Evolutionary conservation across 495 filamentous ascomycete species (phyloP).

Genomic region (Glarea lozoyensis): DNA sequence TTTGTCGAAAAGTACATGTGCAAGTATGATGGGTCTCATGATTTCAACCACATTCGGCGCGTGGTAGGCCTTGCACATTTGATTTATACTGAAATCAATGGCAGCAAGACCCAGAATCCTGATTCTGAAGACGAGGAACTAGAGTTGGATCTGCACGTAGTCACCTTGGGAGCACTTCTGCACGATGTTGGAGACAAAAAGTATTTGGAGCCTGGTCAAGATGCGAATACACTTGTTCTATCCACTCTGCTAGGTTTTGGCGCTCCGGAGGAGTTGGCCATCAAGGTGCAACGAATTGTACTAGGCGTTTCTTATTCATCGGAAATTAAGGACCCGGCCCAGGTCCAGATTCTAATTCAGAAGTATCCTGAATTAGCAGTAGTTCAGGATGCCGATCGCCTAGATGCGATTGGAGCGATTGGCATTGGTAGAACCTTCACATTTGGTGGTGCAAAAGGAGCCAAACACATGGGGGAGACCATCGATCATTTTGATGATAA

Average conservation of each 20-base stretch:
- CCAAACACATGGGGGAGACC: conserved; percentile 43
- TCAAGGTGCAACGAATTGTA: conserved; percentile 58
- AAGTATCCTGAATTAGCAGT: conserved; percentile 66
- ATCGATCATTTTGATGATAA: conserved; percentile 78
- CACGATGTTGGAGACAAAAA: conserved; percentile 88
- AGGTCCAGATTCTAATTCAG: conserved; percentile 32
- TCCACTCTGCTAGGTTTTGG: conserved; percentile 49
- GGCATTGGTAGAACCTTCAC: conserved; percentile 75
- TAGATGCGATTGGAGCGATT: conserved; percentile 82
- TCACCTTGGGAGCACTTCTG: conserved; percentile 67
- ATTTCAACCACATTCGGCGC: conserved; percentile 73
- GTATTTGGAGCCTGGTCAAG: conserved; percentile 48
- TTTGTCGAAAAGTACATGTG: conserved; percentile 57
- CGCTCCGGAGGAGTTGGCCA: conserved; percentile 44
- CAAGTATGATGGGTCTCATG: conserved; percentile 75
- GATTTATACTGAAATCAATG: conserved; percentile 33
- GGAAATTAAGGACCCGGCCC: conserved; percentile 51
- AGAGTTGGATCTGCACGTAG: conserved; percentile 41
- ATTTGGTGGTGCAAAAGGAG: conserved; percentile 49
- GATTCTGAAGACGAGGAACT: conserved; percentile 18
- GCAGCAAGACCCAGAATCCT: conserved; percentile 25
- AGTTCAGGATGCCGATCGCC: conserved; percentile 83
- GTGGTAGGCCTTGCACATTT: conserved; percentile 64
- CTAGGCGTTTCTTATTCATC: conserved; percentile 68
- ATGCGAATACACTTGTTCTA: conserved; percentile 44